phyloP scores from a whole-genome alignment of 169 alveolate species.

The Miamiensis avidus region DNA sequence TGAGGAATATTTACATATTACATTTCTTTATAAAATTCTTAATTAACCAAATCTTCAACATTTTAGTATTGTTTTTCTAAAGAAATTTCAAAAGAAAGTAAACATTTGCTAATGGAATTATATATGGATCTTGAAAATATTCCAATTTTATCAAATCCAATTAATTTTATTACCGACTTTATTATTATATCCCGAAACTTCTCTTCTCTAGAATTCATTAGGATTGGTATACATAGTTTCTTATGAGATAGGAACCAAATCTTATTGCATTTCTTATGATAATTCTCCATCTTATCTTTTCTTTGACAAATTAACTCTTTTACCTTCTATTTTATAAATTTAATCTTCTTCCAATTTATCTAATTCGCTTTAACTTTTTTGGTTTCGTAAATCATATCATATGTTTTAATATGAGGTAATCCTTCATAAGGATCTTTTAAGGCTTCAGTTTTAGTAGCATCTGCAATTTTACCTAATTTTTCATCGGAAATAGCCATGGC shows the following conservation, averaged over 20 bases:
- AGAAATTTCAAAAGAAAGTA: not conserved
- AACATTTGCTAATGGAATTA: not conserved
- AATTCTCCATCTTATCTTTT: not conserved
- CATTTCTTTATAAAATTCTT: conserved; percentile 11
- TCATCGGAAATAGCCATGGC: conserved; percentile 27
- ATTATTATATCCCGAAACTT: not conserved
- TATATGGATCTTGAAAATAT: not conserved
- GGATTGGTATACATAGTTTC: not conserved
- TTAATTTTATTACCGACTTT: not conserved
- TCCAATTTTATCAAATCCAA: not conserved
- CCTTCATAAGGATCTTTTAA: not conserved
- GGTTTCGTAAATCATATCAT: not conserved
- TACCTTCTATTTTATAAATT: conserved; percentile 10
- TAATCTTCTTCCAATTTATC: conserved; percentile 1
- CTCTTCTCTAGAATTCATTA: not conserved
- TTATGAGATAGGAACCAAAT: not conserved
- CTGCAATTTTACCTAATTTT: conserved; percentile 19
- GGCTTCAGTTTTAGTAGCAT: conserved; percentile 5
- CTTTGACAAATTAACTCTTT: not conserved
- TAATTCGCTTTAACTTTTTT: not conserved
- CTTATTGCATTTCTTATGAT: not conserved
- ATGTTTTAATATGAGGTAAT: conserved; percentile 1
- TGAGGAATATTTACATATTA: not conserved
- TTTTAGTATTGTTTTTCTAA: conserved; percentile 3
- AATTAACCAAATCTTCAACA: conserved; percentile 13